Conservation (phyloP, 1,284 basidiomycete genomes). For the Microbotryum scabiosae region DNA sequence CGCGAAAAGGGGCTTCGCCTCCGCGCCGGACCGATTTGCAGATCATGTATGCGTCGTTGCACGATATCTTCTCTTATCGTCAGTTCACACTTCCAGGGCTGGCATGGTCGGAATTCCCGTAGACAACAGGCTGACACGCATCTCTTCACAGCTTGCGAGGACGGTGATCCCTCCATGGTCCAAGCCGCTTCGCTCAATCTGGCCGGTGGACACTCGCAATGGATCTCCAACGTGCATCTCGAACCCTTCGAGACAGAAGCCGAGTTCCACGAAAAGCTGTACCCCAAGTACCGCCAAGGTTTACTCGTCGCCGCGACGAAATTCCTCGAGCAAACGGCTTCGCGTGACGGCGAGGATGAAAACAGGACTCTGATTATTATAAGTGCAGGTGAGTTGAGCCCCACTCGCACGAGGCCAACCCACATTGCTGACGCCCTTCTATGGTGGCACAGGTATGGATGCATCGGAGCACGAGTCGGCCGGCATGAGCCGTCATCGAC, state of each 20-base stretch:
- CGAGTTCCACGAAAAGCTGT: conserved; percentile 70
- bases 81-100: conserved; percentile 10
- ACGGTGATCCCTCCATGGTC: conserved; percentile 27
- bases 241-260: conserved; percentile 61
- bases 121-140: not conserved
- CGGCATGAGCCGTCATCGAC: conserved; percentile 84
- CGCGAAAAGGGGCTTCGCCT: conserved; percentile 1
- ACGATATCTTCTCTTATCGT: conserved; percentile 55
- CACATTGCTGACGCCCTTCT: conserved; percentile 45
- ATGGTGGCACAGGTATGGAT: conserved; percentile 65
- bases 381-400: conserved; percentile 50
- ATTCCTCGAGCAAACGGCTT: conserved; percentile 62
- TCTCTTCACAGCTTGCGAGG: conserved; percentile 45
- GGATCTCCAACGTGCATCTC: conserved; percentile 64
- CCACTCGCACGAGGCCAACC: not conserved
- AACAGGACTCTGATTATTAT: conserved; percentile 76
- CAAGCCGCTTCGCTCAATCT: conserved; percentile 31
- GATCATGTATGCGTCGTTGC: conserved; percentile 78
- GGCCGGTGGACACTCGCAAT: conserved; percentile 30
- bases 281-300: conserved; percentile 56
- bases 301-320: conserved; percentile 63
- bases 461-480: conserved; percentile 84
- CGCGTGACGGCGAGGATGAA: conserved; percentile 41
- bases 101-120: not conserved
- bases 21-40: conserved; percentile 49